Evolutionary conservation across 2,329 filamentous ascomycete genomes (phyloP).

Genomic region (Thelonectria rubi): DNA sequence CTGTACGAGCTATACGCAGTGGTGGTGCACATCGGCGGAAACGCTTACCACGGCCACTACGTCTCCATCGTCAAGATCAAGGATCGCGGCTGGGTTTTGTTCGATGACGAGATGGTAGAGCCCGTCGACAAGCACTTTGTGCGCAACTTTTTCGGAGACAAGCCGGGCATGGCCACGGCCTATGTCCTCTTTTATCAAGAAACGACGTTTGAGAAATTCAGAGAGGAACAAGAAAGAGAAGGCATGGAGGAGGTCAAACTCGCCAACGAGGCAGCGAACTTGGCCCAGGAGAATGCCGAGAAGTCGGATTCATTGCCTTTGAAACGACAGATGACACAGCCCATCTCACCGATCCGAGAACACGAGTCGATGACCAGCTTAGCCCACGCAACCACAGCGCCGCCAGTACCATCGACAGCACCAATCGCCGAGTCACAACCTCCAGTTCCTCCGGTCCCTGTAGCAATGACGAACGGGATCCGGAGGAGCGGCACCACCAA

Average conservation of each 20-base stretch:
- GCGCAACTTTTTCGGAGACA: constrained; percentile 95
- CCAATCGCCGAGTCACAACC: constrained; percentile 24
- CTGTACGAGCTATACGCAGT: constrained; percentile 97
- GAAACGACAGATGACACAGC: constrained; percentile 61
- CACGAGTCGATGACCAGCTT: constrained; percentile 66
- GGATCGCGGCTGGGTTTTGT: constrained; percentile 93
- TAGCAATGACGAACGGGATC: constrained; percentile 29
- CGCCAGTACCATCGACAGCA: constrained; percentile 46
- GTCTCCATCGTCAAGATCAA: constrained; percentile 98
- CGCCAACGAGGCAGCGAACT: constrained; percentile 64
- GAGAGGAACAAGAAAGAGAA: constrained; percentile 85
- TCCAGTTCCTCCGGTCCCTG: constrained; percentile 27
- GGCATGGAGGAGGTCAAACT: constrained; percentile 70
- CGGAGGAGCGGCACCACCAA: constrained; percentile 39
- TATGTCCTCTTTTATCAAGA: constrained; percentile 99
- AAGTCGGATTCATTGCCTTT: constrained; percentile 56
- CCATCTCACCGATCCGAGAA: constrained; percentile 56
- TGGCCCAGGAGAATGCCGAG: constrained; percentile 60
- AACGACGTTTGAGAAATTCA: constrained; percentile 73
- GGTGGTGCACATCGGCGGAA: constrained; percentile 95
- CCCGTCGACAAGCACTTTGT: constrained; percentile 97
- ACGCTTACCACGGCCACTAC: constrained; percentile 97
- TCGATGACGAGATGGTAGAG: constrained; percentile 98
- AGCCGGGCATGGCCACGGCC: constrained; percentile 87
- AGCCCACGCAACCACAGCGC: constrained; percentile 73